These are phyloP conservation scores for Tulasnella sp. DNA, from an alignment of 768 basidiomycete species.

Conservation along the genomic window DNA sequence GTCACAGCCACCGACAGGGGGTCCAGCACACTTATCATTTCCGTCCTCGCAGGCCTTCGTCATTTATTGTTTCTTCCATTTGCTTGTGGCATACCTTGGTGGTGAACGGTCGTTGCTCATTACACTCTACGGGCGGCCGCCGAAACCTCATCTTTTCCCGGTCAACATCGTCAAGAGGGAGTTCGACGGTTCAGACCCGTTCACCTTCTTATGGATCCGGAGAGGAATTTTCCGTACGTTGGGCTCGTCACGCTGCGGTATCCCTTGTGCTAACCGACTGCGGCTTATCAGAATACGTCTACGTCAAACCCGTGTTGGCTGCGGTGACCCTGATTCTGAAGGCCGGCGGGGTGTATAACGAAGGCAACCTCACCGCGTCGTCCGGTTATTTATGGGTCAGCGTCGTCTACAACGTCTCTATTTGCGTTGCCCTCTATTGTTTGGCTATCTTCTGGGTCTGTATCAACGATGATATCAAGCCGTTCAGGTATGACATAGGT, in stretches of 20 bases:
- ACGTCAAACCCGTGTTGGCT: slow-evolving; percentile 89
- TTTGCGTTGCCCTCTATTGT: slow-evolving; percentile 69
- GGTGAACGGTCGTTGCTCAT: slow-evolving; percentile 93
- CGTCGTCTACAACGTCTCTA: slow-evolving; percentile 51
- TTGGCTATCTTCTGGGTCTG: slow-evolving; percentile 97
- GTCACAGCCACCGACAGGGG: background rate
- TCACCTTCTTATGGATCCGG: slow-evolving; percentile 89
- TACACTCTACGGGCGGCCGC: slow-evolving; percentile 82
- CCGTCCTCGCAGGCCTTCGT: slow-evolving; percentile 66
- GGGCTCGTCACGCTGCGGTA: slow-evolving; percentile 16
- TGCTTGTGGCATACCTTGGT: slow-evolving; percentile 79
- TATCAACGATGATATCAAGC: slow-evolving; percentile 80
- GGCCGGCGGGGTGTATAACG: slow-evolving; percentile 78
- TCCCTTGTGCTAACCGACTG: background rate
- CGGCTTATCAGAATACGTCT: slow-evolving; percentile 76
- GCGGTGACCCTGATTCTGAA: slow-evolving; percentile 81
- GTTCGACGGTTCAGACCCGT: slow-evolving; percentile 91
- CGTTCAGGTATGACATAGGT: slow-evolving; percentile 60
- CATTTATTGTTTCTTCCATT: slow-evolving; percentile 86
- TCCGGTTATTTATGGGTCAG: slow-evolving; percentile 92
- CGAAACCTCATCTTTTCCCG: slow-evolving; percentile 84
- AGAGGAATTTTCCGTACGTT: slow-evolving; percentile 86
- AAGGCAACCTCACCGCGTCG: slow-evolving; percentile 77
- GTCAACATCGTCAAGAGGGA: slow-evolving; percentile 76
- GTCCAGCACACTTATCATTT: background rate